Conservation (phyloP, 371 early-diverging fungal species). For the Mucor irregularis region DNA sequence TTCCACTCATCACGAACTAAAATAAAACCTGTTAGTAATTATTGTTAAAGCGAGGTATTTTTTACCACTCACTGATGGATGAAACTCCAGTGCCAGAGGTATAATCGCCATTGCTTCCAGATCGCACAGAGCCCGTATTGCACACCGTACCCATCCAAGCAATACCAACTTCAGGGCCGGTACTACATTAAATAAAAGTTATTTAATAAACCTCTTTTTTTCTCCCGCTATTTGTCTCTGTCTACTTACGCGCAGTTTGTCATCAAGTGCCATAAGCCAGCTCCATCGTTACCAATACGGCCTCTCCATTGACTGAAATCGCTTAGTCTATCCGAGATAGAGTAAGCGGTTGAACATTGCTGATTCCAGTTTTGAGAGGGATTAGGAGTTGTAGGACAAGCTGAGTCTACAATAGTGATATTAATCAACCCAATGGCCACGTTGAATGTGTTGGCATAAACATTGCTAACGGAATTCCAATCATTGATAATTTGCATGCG, state of each 20-base stretch:
- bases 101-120: constrained; percentile 27
- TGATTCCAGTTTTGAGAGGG: constrained; percentile 73
- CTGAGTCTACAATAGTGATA: constrained; percentile 69
- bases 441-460: constrained; percentile 90
- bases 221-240: neutral
- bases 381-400: constrained; percentile 54
- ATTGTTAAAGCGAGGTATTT: too few relatives aligned
- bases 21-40: neutral
- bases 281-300: constrained; percentile 62
- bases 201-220: neutral
- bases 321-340: constrained; percentile 76
- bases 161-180: constrained; percentile 89
- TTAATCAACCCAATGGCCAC: constrained; percentile 84
- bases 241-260: constrained; percentile 76
- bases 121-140: constrained; percentile 35
- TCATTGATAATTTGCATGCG: constrained; percentile 74
- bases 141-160: constrained; percentile 92
- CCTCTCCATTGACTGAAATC: constrained; percentile 94
- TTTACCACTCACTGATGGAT: constrained; percentile 57
- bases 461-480: constrained; percentile 76
- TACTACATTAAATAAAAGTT: constrained; percentile 24
- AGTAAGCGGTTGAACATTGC: constrained; percentile 69
- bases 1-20: constrained; percentile 87
- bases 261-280: constrained; percentile 95
- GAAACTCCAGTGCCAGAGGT: constrained; percentile 91